phyloP scores from a whole-genome alignment of 208 protist genomes.

The Angomonas ambiguus region DNA sequence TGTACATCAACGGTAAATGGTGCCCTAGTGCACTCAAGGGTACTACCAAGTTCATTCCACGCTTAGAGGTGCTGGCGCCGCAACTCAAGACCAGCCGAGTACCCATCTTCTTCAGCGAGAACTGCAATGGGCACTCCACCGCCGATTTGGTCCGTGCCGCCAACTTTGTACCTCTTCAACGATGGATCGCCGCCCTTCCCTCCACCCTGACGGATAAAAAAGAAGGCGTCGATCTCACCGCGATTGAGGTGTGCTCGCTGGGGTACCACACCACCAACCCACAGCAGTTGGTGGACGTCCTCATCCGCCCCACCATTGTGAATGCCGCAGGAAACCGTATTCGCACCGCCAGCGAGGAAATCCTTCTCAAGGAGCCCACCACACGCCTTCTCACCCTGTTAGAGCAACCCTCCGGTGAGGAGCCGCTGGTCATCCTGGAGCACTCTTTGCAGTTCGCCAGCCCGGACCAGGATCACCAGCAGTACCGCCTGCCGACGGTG shows the following conservation, averaged over 20 bases:
- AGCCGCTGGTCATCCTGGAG: slow-evolving; percentile 63
- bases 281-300: slow-evolving; percentile 40
- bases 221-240: slow-evolving; percentile 37
- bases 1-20: slow-evolving; percentile 63
- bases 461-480: slow-evolving; percentile 29
- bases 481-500: slow-evolving; percentile 57
- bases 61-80: slow-evolving; percentile 56
- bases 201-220: slow-evolving; percentile 8
- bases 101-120: slow-evolving; percentile 56
- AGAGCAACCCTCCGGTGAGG: slow-evolving; percentile 12
- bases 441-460: slow-evolving; percentile 29
- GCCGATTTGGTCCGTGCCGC: slow-evolving; percentile 69
- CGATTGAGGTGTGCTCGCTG: slow-evolving; percentile 51
- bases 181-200: slow-evolving; percentile 52
- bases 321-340: slow-evolving; percentile 36
- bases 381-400: slow-evolving; percentile 68
- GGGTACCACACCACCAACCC: slow-evolving; percentile 36
- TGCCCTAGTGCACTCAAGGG: slow-evolving; percentile 57
- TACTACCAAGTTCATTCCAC: slow-evolving; percentile 48
- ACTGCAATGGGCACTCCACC: slow-evolving; percentile 56
- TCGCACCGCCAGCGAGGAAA: slow-evolving; percentile 35
- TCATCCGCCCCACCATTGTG: slow-evolving; percentile 51
- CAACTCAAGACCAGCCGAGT: slow-evolving; percentile 47
- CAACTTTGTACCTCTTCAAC: slow-evolving; percentile 72
- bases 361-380: slow-evolving; percentile 55